Conservation (phyloP, 805 yeast species). For the Metschnikowia aberdeeniae region DNA sequence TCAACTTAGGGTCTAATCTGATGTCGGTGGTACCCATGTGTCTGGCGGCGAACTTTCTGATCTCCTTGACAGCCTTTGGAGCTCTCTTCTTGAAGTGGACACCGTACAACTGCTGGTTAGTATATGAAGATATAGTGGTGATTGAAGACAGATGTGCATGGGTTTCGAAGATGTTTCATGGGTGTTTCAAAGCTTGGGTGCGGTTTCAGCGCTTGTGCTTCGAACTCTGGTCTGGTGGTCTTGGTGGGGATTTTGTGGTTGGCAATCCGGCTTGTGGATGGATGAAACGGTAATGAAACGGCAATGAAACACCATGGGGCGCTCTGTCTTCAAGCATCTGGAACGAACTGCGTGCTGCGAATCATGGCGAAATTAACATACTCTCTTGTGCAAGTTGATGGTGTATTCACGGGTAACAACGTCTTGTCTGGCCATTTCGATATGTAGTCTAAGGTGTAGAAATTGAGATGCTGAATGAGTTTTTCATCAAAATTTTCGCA, state of each 20-base stretch:
- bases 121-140: conserved; percentile 17
- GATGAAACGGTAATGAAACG: too few relatives aligned
- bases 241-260: too few relatives aligned
- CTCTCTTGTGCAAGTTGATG: conserved; percentile 99
- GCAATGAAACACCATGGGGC: too few relatives aligned
- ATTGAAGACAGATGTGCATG: background rate
- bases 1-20: conserved; percentile 97
- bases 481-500: conserved; percentile 19
- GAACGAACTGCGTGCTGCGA: background rate
- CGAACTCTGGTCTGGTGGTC: too few relatives aligned
- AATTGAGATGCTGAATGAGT: conserved; percentile 4
- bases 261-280: too few relatives aligned
- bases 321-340: background rate
- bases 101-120: conserved; percentile 83
- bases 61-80: conserved; percentile 99
- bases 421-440: conserved; percentile 87
- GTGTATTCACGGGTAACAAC: conserved; percentile 99
- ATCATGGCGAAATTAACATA: conserved; percentile 43
- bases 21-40: conserved; percentile 99
- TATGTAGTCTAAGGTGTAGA: conserved; percentile 18
- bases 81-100: conserved; percentile 99
- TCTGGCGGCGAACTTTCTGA: conserved; percentile 95
- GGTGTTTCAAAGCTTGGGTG: background rate
- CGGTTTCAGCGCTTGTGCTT: too few relatives aligned
- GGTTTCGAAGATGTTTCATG: too few relatives aligned